A percentile compares a stretch with the other conserved stretches of the same genome.
Conservation (phyloP, 2,329 filamentous ascomycete species). For the Didymella arachidicola region DNA sequence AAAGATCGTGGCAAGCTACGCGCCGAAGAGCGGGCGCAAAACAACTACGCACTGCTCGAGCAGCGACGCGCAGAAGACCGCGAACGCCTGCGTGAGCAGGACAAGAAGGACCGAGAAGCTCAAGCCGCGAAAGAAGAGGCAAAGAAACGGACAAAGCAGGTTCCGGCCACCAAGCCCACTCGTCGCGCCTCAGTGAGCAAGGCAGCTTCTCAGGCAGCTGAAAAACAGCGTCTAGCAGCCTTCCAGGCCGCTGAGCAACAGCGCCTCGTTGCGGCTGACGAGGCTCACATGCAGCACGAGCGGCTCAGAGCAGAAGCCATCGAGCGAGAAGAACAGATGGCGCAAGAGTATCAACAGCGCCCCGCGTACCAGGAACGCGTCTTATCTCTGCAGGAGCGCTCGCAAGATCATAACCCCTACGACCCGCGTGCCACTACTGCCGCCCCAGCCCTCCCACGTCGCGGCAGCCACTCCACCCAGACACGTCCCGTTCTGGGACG, state of each 20-base stretch:
- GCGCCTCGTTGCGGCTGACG: constrained; percentile 32
- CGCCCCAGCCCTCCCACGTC: background rate
- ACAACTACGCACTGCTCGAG: constrained; percentile 15
- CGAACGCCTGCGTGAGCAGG: constrained; percentile 22
- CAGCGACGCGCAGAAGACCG: constrained; percentile 22
- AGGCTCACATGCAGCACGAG: constrained; percentile 34
- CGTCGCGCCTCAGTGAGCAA: too few relatives aligned
- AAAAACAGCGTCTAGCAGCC: constrained; percentile 25
- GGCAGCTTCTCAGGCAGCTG: too few relatives aligned
- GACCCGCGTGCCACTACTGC: constrained; percentile 26
- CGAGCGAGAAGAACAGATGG: constrained; percentile 34
- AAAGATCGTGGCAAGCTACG: constrained; percentile 6
- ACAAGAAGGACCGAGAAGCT: constrained; percentile 20
- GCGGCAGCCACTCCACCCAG: constrained; percentile 5
- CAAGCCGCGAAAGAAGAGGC: constrained; percentile 13
- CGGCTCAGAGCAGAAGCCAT: constrained; percentile 32
- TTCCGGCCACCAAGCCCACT: too few relatives aligned
- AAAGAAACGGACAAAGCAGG: background rate
- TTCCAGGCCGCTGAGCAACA: constrained; percentile 27
- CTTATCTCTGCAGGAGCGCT: constrained; percentile 29
- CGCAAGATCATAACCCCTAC: constrained; percentile 35
- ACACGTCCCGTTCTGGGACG: background rate
- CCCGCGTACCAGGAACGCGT: too few relatives aligned
- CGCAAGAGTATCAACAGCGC: too few relatives aligned
- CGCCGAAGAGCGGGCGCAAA: constrained; percentile 33